Base-by-base conservation (phyloP, 352 stramenopile genomes). In the Phytophthora cactorum region DNA sequence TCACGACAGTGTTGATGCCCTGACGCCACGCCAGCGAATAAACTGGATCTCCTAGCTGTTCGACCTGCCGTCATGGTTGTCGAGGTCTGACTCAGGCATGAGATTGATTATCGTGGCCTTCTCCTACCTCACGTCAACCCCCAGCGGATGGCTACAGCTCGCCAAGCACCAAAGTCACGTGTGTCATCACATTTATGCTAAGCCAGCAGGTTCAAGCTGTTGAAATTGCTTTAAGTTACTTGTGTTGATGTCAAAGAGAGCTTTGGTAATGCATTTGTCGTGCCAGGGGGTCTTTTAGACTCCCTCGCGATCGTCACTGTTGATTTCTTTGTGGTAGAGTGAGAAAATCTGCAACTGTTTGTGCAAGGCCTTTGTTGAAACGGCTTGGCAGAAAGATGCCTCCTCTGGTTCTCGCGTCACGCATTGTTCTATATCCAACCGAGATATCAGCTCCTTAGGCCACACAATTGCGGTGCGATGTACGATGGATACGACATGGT, bases 1-100 rank as follows among this genome's bases (percentile, higher is more conserved):
- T 8, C 49, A 54, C 29, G 50, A 28, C 50, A 45, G 28, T 6
- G 9, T 45, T 56, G 50, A 44, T 56, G 50, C 9, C 47, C 31
- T 56, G 50, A 56, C 32, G 50, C 12, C 7, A 34, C 46, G 6
- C 31, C 45, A 22, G 22, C 22, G 22, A 22, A 22, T 22, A 51
- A 27, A 27, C n/a, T 27, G 41, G 41, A 47, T 28, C 41, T 47
- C 12, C 32, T 11, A 12, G 8, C 32, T 34, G 7, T 5, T 38
- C 32, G 32, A n/a, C 34, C 9, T 39, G 34, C 34, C 10, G 34
- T 9, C 32, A 12, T 38, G 32, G 32, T 38, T 38, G 32, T 12
- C 5, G 8, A 11, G 7, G 32, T 38, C 36, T 43, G 36, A 43
- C 36, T 43, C 36, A 43, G 12, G 12, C 36, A 43, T 43, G 36